Evolutionary conservation across 139 green algal species (phyloP).

Genomic region (Tetratostichococcus sp.): DNA sequence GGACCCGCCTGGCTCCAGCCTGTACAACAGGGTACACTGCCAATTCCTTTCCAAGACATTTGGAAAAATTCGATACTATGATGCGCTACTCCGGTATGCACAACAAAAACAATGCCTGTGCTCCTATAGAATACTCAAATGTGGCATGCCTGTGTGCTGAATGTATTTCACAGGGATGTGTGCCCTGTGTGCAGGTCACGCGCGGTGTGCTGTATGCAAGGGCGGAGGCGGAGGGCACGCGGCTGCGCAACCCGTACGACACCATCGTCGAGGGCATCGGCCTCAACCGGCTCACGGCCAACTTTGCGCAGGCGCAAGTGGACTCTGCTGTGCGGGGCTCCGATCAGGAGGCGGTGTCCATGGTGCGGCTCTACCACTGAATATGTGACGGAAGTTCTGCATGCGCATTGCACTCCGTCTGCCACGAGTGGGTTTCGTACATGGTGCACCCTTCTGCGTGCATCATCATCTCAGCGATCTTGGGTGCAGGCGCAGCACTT

Average conservation of each 20-base stretch:
- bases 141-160: no score
- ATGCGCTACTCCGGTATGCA: no score
- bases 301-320: slow-evolving; percentile 73
- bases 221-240: slow-evolving; percentile 89
- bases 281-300: slow-evolving; percentile 89
- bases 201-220: slow-evolving; percentile 80
- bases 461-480: not conserved
- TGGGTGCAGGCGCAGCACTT: slow-evolving; percentile 65
- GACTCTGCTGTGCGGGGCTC: slow-evolving; percentile 74
- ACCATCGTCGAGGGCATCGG: slow-evolving; percentile 90
- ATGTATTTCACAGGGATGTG: no score
- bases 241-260: slow-evolving; percentile 87
- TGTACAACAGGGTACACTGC: slow-evolving; percentile 78
- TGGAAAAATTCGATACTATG: no score
- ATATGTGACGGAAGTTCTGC: no score
- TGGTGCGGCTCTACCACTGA: slow-evolving; percentile 47
- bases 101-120: no score
- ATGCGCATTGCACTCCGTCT: no score
- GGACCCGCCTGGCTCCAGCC: slow-evolving; percentile 82
- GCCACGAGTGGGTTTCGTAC: no score
- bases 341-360: slow-evolving; percentile 78
- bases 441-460: not conserved
- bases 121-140: no score
- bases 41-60: not conserved
- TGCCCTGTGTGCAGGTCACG: slow-evolving; percentile 60